phyloP scores from a whole-genome alignment of 176 grass and related monocot genomes.

The Olyra latifolia region DNA sequence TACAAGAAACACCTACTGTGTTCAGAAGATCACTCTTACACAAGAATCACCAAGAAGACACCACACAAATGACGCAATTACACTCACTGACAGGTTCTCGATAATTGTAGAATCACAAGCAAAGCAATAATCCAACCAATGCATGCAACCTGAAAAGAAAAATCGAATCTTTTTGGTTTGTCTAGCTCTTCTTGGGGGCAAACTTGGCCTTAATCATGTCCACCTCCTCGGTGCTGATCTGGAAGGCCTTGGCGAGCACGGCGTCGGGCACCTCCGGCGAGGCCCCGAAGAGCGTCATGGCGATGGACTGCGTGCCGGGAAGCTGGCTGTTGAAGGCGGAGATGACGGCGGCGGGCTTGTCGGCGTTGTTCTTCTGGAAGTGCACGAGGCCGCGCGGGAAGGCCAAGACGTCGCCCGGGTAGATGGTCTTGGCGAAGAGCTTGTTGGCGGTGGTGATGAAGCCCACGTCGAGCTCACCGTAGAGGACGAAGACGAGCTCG shows the following conservation, averaged over 20 bases:
- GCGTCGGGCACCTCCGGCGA: slow-evolving; percentile 36
- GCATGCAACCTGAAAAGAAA: neutral
- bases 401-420: slow-evolving; percentile 56
- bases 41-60: neutral
- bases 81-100: neutral
- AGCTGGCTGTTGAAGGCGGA: slow-evolving; percentile 89
- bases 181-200: slow-evolving; percentile 48
- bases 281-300: slow-evolving; percentile 60
- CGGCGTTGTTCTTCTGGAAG: slow-evolving; percentile 69
- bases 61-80: neutral
- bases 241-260: slow-evolving; percentile 78
- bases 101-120: neutral
- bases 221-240: slow-evolving; percentile 58
- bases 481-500: slow-evolving; percentile 80
- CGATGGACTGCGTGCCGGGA: slow-evolving; percentile 69
- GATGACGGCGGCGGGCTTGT: slow-evolving; percentile 47
- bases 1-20: neutral
- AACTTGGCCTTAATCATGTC: slow-evolving; percentile 70
- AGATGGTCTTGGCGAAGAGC: slow-evolving; percentile 66
- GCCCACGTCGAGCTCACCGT: slow-evolving; percentile 70
- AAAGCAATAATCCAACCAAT: slow-evolving; percentile 1
- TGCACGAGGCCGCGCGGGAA: slow-evolving; percentile 76
- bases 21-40: slow-evolving; percentile 2
- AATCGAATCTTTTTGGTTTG: neutral
- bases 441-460: slow-evolving; percentile 78